These are phyloP conservation scores for Aleurites moluccanus DNA, from an alignment of 441 rosid species.

Conservation along the genomic window DNA sequence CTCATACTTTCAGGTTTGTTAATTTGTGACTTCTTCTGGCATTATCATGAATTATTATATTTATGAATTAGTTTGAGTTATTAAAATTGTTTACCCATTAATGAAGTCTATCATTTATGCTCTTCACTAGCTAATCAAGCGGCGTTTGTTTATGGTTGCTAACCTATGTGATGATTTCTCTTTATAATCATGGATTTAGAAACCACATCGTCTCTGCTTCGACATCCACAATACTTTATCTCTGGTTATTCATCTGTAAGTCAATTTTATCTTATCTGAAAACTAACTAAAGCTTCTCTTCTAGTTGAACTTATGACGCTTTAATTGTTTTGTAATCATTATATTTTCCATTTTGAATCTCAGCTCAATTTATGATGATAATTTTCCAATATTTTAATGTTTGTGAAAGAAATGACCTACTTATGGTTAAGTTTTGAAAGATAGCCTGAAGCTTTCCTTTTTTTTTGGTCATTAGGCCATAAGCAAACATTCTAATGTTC, in stretches of 20 bases:
- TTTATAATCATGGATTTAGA: slow-evolving; percentile 17
- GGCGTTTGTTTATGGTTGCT: background rate
- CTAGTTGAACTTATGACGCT: background rate
- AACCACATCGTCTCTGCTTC: slow-evolving; percentile 19
- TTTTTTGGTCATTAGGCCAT: too few relatives aligned
- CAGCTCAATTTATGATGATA: background rate
- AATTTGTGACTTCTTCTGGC: background rate
- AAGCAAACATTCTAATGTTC: background rate
- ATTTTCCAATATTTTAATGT: background rate
- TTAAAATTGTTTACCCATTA: background rate
- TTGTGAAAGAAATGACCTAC: background rate
- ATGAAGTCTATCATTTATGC: background rate
- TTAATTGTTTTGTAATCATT: background rate
- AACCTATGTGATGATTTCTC: background rate
- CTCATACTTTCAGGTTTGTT: slow-evolving; percentile 20
- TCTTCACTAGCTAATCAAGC: background rate
- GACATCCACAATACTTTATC: slow-evolving; percentile 13
- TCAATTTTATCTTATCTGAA: background rate
- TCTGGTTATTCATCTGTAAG: slow-evolving; percentile 26
- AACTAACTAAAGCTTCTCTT: background rate
- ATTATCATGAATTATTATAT: background rate
- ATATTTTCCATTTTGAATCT: background rate
- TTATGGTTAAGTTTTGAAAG: background rate
- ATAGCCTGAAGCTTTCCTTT: background rate
- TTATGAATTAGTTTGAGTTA: background rate